phyloP scores from a whole-genome alignment of 108 stramenopile species.

The Conticribra guillardii region DNA sequence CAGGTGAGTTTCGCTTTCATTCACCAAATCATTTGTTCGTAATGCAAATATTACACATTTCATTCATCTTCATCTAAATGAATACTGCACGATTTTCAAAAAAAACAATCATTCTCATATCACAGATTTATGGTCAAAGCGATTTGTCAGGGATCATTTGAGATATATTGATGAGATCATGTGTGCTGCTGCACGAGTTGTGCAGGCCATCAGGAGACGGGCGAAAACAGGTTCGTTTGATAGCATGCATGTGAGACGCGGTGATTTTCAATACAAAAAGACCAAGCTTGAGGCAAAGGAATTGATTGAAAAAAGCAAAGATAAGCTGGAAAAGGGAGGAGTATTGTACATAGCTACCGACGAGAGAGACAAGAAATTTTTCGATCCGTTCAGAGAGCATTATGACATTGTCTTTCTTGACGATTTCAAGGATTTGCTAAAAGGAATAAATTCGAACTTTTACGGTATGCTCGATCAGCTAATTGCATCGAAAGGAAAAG shows the following conservation, averaged over 20 bases:
- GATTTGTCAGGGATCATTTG: slow-evolving; percentile 66
- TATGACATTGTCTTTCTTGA: slow-evolving; percentile 80
- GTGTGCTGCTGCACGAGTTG: slow-evolving; percentile 84
- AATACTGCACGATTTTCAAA: too few relatives aligned
- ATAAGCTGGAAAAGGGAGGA: slow-evolving; percentile 45
- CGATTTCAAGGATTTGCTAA: slow-evolving; percentile 64
- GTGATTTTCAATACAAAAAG: slow-evolving; percentile 58
- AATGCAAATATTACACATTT: background rate
- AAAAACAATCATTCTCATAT: too few relatives aligned
- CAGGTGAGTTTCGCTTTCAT: slow-evolving; percentile 7
- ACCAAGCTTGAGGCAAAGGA: slow-evolving; percentile 46
- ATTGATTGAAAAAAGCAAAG: slow-evolving; percentile 38
- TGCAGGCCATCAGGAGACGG: slow-evolving; percentile 52
- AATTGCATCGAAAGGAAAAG: slow-evolving; percentile 71
- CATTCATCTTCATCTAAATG: background rate
- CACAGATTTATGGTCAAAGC: slow-evolving; percentile 82
- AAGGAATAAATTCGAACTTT: slow-evolving; percentile 67
- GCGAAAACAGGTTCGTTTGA: slow-evolving; percentile 61
- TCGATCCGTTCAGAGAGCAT: slow-evolving; percentile 69
- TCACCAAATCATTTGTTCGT: background rate
- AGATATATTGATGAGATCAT: slow-evolving; percentile 81
- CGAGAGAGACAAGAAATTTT: slow-evolving; percentile 78
- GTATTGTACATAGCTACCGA: slow-evolving; percentile 63
- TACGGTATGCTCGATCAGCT: slow-evolving; percentile 91
- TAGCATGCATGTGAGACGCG: slow-evolving; percentile 87